phyloP scores from a whole-genome alignment of 2,329 filamentous ascomycete genomes.

The Sphaerostilbella broomeana region DNA sequence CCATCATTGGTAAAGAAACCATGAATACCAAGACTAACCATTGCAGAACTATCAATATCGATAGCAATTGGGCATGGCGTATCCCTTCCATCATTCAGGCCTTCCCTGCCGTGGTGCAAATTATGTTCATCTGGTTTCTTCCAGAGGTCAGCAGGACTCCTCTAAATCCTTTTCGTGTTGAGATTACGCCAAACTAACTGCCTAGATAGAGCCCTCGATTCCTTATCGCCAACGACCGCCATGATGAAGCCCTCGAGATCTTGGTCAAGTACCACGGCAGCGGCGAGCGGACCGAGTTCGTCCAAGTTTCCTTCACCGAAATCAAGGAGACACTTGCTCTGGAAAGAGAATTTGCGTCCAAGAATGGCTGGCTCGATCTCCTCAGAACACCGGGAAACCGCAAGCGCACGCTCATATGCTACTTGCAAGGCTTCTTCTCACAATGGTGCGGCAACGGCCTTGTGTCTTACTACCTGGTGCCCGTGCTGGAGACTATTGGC shows the following conservation, averaged over 20 bases:
- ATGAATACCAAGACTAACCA: not conserved
- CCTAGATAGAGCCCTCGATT: constrained; percentile 27
- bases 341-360: constrained; percentile 1
- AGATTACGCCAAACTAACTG: constrained; percentile 10
- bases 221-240: constrained; percentile 26
- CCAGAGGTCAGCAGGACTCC: constrained; percentile 45
- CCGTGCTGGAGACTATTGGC: constrained; percentile 9
- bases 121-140: constrained; percentile 60
- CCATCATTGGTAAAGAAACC: constrained; percentile 15
- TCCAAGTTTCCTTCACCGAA: constrained; percentile 4
- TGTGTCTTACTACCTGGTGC: constrained; percentile 8
- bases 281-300: constrained; percentile 7
- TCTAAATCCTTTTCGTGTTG: not conserved
- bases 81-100: constrained; percentile 60
- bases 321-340: constrained; percentile 8
- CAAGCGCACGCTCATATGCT: constrained; percentile 10
- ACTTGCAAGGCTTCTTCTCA: constrained; percentile 9
- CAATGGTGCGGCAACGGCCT: constrained; percentile 10
- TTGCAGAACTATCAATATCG: constrained; percentile 28
- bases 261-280: constrained; percentile 31
- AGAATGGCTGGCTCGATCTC: constrained; percentile 7
- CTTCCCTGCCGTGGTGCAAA: constrained; percentile 54
- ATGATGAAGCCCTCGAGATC: constrained; percentile 29
- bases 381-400: constrained; percentile 7
- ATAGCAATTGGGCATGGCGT: constrained; percentile 60